These are phyloP conservation scores for Talaromyces stipitatus DNA, from an alignment of 495 filamentous ascomycete species.

Conservation along the genomic window DNA sequence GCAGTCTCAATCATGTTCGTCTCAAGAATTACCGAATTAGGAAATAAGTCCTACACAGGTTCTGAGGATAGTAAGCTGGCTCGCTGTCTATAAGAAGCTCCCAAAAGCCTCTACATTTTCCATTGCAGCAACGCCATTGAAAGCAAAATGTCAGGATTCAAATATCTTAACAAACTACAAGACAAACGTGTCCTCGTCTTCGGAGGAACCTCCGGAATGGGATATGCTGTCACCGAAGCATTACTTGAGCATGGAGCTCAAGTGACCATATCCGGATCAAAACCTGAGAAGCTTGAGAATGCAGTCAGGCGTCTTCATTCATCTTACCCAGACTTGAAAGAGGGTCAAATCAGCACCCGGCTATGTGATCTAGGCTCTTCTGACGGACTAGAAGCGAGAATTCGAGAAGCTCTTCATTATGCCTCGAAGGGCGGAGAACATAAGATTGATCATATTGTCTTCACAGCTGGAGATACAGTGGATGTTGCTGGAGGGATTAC, in stretches of 20 bases:
- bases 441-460: slow-evolving; percentile 52
- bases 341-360: background rate
- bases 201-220: slow-evolving; percentile 49
- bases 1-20: background rate
- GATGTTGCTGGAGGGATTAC: background rate
- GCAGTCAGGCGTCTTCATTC: slow-evolving; percentile 31
- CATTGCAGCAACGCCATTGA: background rate
- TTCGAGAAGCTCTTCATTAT: background rate
- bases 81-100: background rate
- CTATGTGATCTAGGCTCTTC: background rate
- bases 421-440: background rate
- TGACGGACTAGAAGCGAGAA: background rate
- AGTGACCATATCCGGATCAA: slow-evolving; percentile 50
- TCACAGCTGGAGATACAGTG: slow-evolving; percentile 48
- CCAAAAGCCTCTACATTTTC: background rate
- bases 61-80: background rate
- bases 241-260: slow-evolving; percentile 40
- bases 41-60: background rate
- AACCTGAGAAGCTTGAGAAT: slow-evolving; percentile 29
- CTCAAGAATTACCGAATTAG: slow-evolving; percentile 3
- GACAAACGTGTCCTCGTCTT: slow-evolving; percentile 39
- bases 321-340: slow-evolving; percentile 20
- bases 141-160: background rate
- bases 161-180: slow-evolving; percentile 5
- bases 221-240: slow-evolving; percentile 46